phyloP scores from a whole-genome alignment of 1,284 basidiomycete genomes.

The Butyriboletus appendiculatus region DNA sequence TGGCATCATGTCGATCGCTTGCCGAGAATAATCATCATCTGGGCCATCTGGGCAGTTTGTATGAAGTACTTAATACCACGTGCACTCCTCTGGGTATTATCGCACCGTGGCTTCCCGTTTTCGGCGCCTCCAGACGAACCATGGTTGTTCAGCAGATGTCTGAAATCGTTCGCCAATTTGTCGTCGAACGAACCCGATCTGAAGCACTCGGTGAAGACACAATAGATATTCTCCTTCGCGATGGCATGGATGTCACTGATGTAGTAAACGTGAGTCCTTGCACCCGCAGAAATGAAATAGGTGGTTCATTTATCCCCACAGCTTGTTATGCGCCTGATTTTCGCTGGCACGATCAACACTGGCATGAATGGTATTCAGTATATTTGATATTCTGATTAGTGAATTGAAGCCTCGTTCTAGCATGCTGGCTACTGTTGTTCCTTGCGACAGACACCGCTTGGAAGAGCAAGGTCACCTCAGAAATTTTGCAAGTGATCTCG shows the following conservation, averaged over 20 bases:
- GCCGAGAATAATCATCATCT: neutral
- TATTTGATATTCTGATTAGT: neutral
- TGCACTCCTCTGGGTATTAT: neutral
- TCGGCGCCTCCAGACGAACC: neutral
- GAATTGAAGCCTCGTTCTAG: neutral
- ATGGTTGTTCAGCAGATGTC: neutral
- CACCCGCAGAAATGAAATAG: neutral
- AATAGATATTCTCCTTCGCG: neutral
- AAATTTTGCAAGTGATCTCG: neutral
- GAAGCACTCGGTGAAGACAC: neutral
- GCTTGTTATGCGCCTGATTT: neutral
- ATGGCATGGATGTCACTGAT: neutral
- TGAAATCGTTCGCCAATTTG: neutral
- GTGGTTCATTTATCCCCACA: neutral
- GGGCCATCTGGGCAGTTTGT: neutral
- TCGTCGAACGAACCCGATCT: neutral
- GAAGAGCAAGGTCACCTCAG: neutral
- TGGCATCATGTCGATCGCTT: neutral
- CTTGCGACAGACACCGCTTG: neutral
- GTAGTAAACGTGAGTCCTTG: neutral
- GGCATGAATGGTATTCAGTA: neutral
- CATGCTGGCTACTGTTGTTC: neutral
- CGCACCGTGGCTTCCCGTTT: neutral
- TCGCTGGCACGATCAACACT: neutral
- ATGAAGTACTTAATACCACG: neutral